A percentile compares a stretch with the other conserved stretches of the same genome.
phyloP scores from a whole-genome alignment of 768 basidiomycete genomes.

The Pisolithus marmoratus region DNA sequence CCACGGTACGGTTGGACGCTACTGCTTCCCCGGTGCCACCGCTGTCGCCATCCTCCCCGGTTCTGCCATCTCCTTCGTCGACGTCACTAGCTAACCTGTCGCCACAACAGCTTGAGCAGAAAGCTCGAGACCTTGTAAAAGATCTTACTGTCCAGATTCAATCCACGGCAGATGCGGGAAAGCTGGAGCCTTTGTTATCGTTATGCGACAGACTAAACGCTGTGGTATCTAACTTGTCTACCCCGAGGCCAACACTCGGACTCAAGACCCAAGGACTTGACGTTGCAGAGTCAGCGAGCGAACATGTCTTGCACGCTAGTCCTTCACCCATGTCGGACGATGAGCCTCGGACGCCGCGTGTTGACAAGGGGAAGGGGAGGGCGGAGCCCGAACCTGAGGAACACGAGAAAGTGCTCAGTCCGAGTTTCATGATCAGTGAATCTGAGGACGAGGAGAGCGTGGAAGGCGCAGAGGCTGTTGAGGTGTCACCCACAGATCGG shows the following conservation, averaged over 20 bases:
- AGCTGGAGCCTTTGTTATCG: slow-evolving; percentile 60
- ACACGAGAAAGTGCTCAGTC: slow-evolving; percentile 67
- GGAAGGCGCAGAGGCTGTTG: slow-evolving; percentile 26
- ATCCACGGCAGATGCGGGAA: slow-evolving; percentile 48
- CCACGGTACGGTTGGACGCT: no score
- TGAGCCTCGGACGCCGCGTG: slow-evolving; percentile 48
- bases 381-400: slow-evolving; percentile 65
- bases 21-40: background rate
- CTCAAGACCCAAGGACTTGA: slow-evolving; percentile 28
- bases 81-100: slow-evolving; percentile 2
- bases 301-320: slow-evolving; percentile 14
- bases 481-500: slow-evolving; percentile 40
- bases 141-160: slow-evolving; percentile 51
- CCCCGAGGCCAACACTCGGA: slow-evolving; percentile 41
- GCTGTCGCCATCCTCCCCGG: slow-evolving; percentile 8
- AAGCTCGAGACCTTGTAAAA: slow-evolving; percentile 47
- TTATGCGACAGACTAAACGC: slow-evolving; percentile 68
- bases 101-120: slow-evolving; percentile 36
- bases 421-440: slow-evolving; percentile 48
- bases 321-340: slow-evolving; percentile 8
- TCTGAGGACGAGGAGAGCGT: slow-evolving; percentile 47
- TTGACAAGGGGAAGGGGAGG: slow-evolving; percentile 76
- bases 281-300: slow-evolving; percentile 23
- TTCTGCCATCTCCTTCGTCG: slow-evolving; percentile 13
- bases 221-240: slow-evolving; percentile 45